These are phyloP conservation scores for Ceraceosorus bombacis DNA, from an alignment of 1,284 basidiomycete genomes.

Conservation along the genomic window DNA sequence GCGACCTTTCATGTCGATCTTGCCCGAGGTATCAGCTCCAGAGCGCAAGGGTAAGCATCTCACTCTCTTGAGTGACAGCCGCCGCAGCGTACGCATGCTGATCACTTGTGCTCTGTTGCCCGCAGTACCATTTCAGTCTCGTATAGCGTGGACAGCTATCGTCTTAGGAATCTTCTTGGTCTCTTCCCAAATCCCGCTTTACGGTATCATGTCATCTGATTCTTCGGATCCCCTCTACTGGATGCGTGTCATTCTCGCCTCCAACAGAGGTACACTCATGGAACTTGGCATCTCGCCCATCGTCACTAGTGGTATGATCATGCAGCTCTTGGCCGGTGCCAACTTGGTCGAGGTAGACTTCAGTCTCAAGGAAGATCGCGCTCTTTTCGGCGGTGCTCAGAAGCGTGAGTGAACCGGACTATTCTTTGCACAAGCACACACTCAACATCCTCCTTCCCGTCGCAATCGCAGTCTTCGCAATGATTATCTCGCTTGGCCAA, in stretches of 20 bases:
- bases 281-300: slow-evolving; percentile 97
- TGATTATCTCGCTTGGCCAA: slow-evolving; percentile 92
- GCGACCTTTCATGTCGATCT: slow-evolving; percentile 47
- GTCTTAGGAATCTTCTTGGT: slow-evolving; percentile 48
- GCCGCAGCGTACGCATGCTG: neutral
- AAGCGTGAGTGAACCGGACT: slow-evolving; percentile 65
- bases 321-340: slow-evolving; percentile 95
- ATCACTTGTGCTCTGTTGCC: neutral
- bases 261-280: slow-evolving; percentile 97
- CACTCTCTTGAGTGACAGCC: neutral
- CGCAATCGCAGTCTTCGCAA: slow-evolving; percentile 69
- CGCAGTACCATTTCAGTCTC: slow-evolving; percentile 45
- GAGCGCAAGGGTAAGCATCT: slow-evolving; percentile 41
- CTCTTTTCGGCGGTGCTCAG: slow-evolving; percentile 90
- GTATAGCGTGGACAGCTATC: slow-evolving; percentile 47
- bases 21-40: slow-evolving; percentile 47
- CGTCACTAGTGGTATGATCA: slow-evolving; percentile 94
- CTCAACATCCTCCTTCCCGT: slow-evolving; percentile 11
- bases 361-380: slow-evolving; percentile 90
- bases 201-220: slow-evolving; percentile 48
- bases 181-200: slow-evolving; percentile 47
- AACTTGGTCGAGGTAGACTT: slow-evolving; percentile 98
- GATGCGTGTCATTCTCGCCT: slow-evolving; percentile 98
- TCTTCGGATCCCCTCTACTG: slow-evolving; percentile 83
- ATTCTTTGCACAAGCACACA: neutral